Conservation (phyloP, 345 rosid genomes). For the Durio zibethinus region DNA sequence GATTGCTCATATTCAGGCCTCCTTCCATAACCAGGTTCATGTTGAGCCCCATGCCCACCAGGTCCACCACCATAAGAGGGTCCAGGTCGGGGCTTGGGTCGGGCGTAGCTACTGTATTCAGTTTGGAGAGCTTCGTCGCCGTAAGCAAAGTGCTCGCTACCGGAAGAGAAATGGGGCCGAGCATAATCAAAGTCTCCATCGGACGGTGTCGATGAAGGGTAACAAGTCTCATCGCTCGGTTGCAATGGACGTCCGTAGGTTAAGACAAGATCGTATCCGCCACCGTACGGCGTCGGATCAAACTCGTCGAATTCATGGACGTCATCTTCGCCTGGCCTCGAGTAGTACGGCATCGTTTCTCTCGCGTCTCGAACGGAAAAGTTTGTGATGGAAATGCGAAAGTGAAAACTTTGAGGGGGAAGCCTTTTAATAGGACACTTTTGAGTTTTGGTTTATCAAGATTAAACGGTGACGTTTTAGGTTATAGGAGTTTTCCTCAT, state of each 20-base stretch:
- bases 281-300: slow-evolving; percentile 91
- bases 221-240: slow-evolving; percentile 66
- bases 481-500: not conserved
- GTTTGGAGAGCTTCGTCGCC: slow-evolving; percentile 55
- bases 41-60: slow-evolving; percentile 16
- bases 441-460: not conserved
- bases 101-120: slow-evolving; percentile 81
- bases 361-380: not conserved
- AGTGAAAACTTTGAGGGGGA: not conserved
- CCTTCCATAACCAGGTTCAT: slow-evolving; percentile 36
- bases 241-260: slow-evolving; percentile 82
- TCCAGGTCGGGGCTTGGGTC: slow-evolving; percentile 72
- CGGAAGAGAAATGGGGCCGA: slow-evolving; percentile 61
- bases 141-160: slow-evolving; percentile 67
- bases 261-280: slow-evolving; percentile 68
- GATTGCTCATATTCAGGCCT: slow-evolving; percentile 25
- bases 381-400: not conserved
- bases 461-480: slow-evolving; percentile 9
- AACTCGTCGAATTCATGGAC: slow-evolving; percentile 75
- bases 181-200: slow-evolving; percentile 59
- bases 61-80: slow-evolving; percentile 22
- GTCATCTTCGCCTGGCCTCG: slow-evolving; percentile 38
- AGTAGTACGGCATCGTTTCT: slow-evolving; percentile 79
- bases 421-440: not conserved
- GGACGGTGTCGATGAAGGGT: slow-evolving; percentile 38